A percentile compares a stretch with the other conserved stretches of the same genome.
phyloP scores from a whole-genome alignment of 2,329 filamentous ascomycete genomes.

The Nannizziopsis arthrosporioides region DNA sequence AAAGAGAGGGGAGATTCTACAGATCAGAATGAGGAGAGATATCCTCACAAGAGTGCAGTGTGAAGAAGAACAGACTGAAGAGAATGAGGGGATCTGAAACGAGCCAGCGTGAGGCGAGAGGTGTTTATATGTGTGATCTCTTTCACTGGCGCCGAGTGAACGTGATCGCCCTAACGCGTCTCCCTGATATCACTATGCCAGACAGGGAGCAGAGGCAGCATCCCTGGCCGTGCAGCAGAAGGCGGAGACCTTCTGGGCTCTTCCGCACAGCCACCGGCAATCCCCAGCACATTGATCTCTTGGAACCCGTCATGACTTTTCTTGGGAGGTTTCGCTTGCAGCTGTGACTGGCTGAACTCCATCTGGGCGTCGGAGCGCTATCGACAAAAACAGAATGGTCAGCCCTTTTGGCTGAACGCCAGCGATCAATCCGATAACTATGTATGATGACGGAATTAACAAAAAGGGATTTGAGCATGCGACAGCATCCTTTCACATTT shows the following conservation, averaged over 20 bases:
- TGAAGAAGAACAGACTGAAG: neutral
- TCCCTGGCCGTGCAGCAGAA: neutral
- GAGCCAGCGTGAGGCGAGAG: conserved; percentile 1
- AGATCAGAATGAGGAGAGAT: neutral
- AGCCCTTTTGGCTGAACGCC: neutral
- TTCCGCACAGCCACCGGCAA: conserved; percentile 1
- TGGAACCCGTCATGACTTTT: neutral
- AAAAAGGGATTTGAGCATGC: conserved; percentile 8
- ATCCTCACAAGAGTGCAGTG: neutral
- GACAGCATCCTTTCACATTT: neutral
- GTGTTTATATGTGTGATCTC: neutral
- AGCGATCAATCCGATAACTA: conserved; percentile 1
- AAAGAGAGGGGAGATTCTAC: neutral
- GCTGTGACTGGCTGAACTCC: neutral
- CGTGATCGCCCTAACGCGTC: conserved; percentile 4
- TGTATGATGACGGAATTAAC: neutral
- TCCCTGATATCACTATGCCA: neutral
- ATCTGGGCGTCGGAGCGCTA: neutral
- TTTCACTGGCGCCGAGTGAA: neutral
- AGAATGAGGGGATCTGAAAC: neutral
- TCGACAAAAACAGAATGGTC: conserved; percentile 4
- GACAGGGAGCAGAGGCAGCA: neutral
- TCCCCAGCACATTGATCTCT: neutral
- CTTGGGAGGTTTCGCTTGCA: neutral
- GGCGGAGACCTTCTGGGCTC: neutral